phyloP scores from a whole-genome alignment of 768 basidiomycete genomes.

The Pisolithus orientalis region DNA sequence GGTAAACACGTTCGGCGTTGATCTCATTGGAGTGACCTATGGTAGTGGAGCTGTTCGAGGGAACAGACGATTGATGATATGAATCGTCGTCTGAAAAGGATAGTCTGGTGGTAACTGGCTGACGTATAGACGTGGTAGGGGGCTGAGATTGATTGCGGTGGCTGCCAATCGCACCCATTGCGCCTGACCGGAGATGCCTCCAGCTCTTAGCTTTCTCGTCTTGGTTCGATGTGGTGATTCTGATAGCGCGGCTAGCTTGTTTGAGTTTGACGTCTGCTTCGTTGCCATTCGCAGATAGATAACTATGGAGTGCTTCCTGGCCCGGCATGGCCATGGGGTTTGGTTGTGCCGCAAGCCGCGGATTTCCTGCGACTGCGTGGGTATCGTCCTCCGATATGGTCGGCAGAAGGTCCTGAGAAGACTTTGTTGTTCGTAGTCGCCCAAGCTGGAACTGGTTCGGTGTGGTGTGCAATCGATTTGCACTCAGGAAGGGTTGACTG shows the following conservation, averaged over 20 bases:
- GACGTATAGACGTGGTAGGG: slow-evolving; percentile 4
- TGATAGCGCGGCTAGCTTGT: slow-evolving; percentile 25
- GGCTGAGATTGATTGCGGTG: neutral
- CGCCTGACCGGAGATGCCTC: slow-evolving; percentile 9
- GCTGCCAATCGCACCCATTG: slow-evolving; percentile 1
- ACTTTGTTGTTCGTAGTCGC: slow-evolving; percentile 1
- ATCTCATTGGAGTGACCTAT: slow-evolving; percentile 13
- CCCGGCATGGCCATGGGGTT: neutral
- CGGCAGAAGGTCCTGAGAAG: slow-evolving; percentile 17
- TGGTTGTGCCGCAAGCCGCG: slow-evolving; percentile 2
- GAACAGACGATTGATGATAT: slow-evolving; percentile 10
- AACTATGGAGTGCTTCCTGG: neutral
- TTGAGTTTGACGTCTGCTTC: slow-evolving; percentile 8
- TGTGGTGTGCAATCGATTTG: neutral
- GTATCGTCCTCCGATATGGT: slow-evolving; percentile 33
- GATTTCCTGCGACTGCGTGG: slow-evolving; percentile 18
- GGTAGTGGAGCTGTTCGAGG: slow-evolving; percentile 19
- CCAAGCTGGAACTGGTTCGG: neutral
- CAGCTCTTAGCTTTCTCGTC: slow-evolving; percentile 11
- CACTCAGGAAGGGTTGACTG: neutral
- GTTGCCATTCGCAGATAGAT: neutral
- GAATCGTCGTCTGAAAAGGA: neutral
- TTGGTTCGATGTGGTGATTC: slow-evolving; percentile 20
- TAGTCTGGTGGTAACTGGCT: slow-evolving; percentile 2
- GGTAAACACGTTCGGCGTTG: slow-evolving; percentile 20